A percentile compares a stretch with the other conserved stretches of the same genome.
phyloP scores from a whole-genome alignment of 345 rosid genomes.

The Nasturtium officinale region DNA sequence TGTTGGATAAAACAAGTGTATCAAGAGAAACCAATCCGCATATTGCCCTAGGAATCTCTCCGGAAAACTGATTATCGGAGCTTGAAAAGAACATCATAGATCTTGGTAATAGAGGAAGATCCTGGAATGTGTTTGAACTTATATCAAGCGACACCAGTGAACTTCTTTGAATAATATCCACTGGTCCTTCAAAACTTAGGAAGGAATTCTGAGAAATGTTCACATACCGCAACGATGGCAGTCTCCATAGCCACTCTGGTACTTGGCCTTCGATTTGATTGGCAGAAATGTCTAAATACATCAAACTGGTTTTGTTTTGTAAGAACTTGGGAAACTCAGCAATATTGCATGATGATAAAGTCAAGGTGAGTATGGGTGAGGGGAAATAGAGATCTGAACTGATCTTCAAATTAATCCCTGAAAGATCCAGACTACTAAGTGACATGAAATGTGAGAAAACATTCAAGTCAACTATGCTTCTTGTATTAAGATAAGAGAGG shows the following conservation, averaged over 20 bases:
- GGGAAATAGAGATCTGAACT: neutral
- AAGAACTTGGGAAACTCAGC: constrained; percentile 38
- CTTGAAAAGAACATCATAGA: neutral
- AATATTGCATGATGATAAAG: constrained; percentile 13
- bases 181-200: constrained; percentile 16
- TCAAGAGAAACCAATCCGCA: neutral
- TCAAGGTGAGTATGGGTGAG: neutral
- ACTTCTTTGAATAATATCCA: constrained; percentile 16
- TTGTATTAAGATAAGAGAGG: constrained; percentile 27
- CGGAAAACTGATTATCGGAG: constrained; percentile 1
- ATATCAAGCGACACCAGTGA: neutral
- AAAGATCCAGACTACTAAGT: constrained; percentile 15
- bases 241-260: constrained; percentile 28
- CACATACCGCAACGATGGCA: neutral
- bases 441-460: neutral
- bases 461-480: constrained; percentile 23
- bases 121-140: constrained; percentile 24
- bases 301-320: neutral
- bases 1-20: constrained; percentile 38
- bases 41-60: constrained; percentile 15
- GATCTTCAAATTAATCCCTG: constrained; percentile 7
- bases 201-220: constrained; percentile 30
- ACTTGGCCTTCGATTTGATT: constrained; percentile 36
- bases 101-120: constrained; percentile 14
- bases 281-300: constrained; percentile 19